Base-by-base conservation (phyloP, 2,329 filamentous ascomycete genomes). In the Stachybotrys elegans region DNA sequence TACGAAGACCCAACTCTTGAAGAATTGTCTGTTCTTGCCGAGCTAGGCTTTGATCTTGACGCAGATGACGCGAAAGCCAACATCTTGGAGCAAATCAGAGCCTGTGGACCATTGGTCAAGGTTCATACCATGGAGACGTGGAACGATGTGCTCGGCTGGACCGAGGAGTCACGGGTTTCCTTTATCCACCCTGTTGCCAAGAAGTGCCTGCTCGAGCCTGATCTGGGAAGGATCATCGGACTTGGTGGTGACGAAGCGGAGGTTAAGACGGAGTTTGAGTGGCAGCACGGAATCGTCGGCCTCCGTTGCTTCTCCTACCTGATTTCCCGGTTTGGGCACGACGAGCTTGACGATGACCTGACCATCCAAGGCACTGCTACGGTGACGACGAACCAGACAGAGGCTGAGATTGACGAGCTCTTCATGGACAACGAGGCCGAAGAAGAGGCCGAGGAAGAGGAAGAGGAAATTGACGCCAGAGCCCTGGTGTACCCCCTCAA, bases 271-370 rank as follows among this genome's bases (percentile, higher is more conserved):
- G 47, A 49, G 22, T n/a, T 48, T 4, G 42, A 46, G 22, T 48
- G 46, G 46, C 46, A 48, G 11, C 46, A 48, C 22, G 46, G 46
- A 3, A 48, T 48, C 19, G 42, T 48, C 25, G 46, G 46, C 6
- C 46, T 48, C 21, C 46, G 43, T 5, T 48, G 46, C 27, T 48
- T 48, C 32, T 46, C 46, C 5, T 46, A 48, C 22, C 37, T 48
- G 32, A 34, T 48, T 22, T 25, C 38, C 5, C 22, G 36, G 36
- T 31, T 48, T 27, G 46, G 46, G 11, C 27, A 27, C 4, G 43
- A 40, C 6, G 46, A 45, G n/a, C n/a, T n/a, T n/a, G 43, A 43
- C 14, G 44, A 46, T 5, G 44, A 31, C 12, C 17, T 43, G 6
- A 36, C 40, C 11, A 34, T 48, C 3, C 39, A 20, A 27, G 43